These are phyloP conservation scores for Proliferodiscus dingleyae DNA, from an alignment of 2,329 filamentous ascomycete species.

Conservation along the genomic window DNA sequence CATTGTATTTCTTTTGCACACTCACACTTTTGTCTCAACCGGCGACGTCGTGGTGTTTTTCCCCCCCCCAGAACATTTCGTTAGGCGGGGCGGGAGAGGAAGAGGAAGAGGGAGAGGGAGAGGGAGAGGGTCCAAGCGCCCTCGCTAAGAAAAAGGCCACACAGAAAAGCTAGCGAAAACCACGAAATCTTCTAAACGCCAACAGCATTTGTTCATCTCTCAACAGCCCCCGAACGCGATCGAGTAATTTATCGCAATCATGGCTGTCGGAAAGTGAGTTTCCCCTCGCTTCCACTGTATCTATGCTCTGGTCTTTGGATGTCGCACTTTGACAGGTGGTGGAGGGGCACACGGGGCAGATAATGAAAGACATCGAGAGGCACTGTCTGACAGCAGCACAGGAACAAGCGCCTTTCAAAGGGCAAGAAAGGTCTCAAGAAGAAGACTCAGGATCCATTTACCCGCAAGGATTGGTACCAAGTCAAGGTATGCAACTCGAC, in stretches of 20 bases:
- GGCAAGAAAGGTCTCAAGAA: slow-evolving; percentile 99
- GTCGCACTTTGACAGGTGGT: slow-evolving; percentile 3
- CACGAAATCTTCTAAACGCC: too few species aligned
- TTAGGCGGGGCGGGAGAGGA: too few species aligned
- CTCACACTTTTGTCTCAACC: too few species aligned
- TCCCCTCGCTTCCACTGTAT: slow-evolving; percentile 8
- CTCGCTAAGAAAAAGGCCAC: too few species aligned
- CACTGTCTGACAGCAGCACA: slow-evolving; percentile 36
- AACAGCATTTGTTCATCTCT: too few species aligned
- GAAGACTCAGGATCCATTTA: slow-evolving; percentile 95
- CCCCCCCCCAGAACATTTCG: too few species aligned
- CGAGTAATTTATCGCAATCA: slow-evolving; percentile 53
- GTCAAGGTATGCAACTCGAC: slow-evolving; percentile 65
- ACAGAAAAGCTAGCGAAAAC: too few species aligned
- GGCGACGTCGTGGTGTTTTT: too few species aligned
- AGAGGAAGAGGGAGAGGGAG: too few species aligned
- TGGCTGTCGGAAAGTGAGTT: slow-evolving; percentile 78
- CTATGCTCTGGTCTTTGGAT: slow-evolving; percentile 5
- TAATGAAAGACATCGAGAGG: slow-evolving; percentile 4
- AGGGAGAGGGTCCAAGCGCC: too few species aligned
- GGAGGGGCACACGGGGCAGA: slow-evolving; percentile 17
- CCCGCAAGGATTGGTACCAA: slow-evolving; percentile 98
- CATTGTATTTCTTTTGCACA: too few species aligned
- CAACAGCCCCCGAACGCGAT: slow-evolving; percentile 25
- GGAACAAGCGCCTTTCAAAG: slow-evolving; percentile 99